Percentiles rank a stretch among this genome's conserved stretches.
phyloP scores from a whole-genome alignment of 2,329 filamentous ascomycete genomes.

The Eutypella sp. region DNA sequence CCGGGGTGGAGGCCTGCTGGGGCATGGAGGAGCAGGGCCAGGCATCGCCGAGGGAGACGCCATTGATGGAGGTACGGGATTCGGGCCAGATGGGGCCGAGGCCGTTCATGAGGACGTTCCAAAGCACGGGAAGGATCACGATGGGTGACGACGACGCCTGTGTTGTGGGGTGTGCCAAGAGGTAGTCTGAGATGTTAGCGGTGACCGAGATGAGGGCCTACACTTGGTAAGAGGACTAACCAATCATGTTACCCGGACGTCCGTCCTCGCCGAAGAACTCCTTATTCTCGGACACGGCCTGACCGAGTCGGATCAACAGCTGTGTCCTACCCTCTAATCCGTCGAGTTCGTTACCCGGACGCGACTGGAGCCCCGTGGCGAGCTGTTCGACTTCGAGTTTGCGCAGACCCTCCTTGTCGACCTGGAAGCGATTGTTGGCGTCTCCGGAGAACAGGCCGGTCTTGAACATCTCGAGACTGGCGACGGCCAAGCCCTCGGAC shows the following conservation, averaged over 20 bases:
- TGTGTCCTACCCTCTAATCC: conserved; percentile 81
- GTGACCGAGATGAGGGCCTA: neutral
- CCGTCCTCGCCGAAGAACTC: conserved; percentile 81
- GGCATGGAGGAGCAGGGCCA: conserved; percentile 89
- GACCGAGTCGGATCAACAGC: conserved; percentile 68
- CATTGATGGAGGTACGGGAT: conserved; percentile 81
- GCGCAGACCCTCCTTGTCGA: conserved; percentile 77
- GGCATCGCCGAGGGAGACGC: conserved; percentile 82
- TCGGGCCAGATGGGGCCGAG: conserved; percentile 84
- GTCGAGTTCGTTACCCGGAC: conserved; percentile 72
- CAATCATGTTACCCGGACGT: conserved; percentile 89
- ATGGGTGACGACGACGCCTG: conserved; percentile 85
- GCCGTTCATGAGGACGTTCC: conserved; percentile 85
- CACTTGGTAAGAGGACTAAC: conserved; percentile 42
- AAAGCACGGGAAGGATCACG: conserved; percentile 79
- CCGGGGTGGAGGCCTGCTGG: conserved; percentile 31
- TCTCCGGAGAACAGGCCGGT: conserved; percentile 82
- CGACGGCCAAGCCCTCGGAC: conserved; percentile 59
- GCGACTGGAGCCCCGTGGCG: conserved; percentile 79
- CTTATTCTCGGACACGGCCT: conserved; percentile 68
- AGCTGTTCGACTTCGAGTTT: conserved; percentile 69
- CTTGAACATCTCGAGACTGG: conserved; percentile 87
- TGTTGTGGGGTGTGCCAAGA: conserved; percentile 87
- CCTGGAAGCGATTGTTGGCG: conserved; percentile 74
- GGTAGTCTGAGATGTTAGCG: conserved; percentile 59